These are phyloP conservation scores for Dipteronia sinensis DNA, from an alignment of 345 rosid genomes.

Conservation along the genomic window DNA sequence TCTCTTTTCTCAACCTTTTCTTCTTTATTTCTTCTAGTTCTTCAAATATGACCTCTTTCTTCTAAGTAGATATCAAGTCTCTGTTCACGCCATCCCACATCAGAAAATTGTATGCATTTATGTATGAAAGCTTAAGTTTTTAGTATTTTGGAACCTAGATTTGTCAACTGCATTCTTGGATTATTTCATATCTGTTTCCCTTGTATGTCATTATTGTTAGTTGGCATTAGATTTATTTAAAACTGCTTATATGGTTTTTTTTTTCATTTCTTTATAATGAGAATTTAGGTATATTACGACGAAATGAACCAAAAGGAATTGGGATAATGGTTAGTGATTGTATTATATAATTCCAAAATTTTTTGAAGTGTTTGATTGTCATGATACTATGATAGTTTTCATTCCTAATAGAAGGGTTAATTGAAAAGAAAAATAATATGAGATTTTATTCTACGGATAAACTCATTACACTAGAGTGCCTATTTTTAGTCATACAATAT, in stretches of 20 bases:
- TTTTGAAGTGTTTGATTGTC: neutral
- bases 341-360: neutral
- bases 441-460: neutral
- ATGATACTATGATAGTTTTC: neutral
- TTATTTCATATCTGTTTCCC: neutral
- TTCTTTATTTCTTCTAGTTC: too few relatives aligned
- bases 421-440: neutral
- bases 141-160: neutral
- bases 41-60: too few relatives aligned
- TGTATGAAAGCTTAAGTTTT: too few relatives aligned
- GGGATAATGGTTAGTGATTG: neutral
- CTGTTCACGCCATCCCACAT: neutral
- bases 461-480: neutral
- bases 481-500: neutral
- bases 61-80: too few relatives aligned
- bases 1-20: too few relatives aligned
- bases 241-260: neutral
- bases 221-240: neutral
- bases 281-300: neutral
- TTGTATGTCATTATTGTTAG: neutral
- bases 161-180: neutral
- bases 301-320: neutral
- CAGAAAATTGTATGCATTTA: neutral
- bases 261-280: neutral
- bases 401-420: neutral